Evolutionary conservation across 2,329 filamentous ascomycete species (phyloP).

Genomic region (Dichotomopilus funicola): DNA sequence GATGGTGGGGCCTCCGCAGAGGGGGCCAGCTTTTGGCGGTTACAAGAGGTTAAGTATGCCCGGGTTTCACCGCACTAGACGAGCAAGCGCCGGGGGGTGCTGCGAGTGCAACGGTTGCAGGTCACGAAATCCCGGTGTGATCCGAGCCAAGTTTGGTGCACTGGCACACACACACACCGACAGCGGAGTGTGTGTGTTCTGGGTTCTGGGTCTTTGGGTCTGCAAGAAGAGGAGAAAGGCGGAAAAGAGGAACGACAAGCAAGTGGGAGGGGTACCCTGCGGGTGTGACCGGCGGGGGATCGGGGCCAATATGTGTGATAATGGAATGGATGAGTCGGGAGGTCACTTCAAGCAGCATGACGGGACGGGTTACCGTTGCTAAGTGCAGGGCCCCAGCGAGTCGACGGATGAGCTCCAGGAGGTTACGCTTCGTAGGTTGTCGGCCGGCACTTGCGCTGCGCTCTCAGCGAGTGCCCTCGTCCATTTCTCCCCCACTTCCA

Average conservation of each 20-base stretch:
- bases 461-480: not conserved
- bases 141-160: not conserved
- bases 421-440: not conserved
- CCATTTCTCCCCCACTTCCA: constrained; percentile 1
- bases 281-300: constrained; percentile 13
- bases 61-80: constrained; percentile 19
- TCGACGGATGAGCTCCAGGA: no score
- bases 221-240: not conserved
- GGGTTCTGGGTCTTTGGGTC: no score
- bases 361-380: no score
- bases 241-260: constrained; percentile 2
- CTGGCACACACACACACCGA: constrained; percentile 5
- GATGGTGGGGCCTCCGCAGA: constrained; percentile 26
- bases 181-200: not conserved
- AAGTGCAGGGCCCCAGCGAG: no score
- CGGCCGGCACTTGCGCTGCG: constrained; percentile 9
- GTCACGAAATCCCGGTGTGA: constrained; percentile 20
- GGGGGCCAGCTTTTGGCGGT: constrained; percentile 29
- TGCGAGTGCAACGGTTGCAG: constrained; percentile 13
- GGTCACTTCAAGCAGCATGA: not conserved
- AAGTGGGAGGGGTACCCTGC: constrained; percentile 11
- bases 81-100: constrained; percentile 19
- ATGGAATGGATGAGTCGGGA: not conserved
- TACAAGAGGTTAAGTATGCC: constrained; percentile 44
- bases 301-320: constrained; percentile 21